Conservation (phyloP, 2,329 filamentous ascomycete species). For the Mollisiaceae sp. region DNA sequence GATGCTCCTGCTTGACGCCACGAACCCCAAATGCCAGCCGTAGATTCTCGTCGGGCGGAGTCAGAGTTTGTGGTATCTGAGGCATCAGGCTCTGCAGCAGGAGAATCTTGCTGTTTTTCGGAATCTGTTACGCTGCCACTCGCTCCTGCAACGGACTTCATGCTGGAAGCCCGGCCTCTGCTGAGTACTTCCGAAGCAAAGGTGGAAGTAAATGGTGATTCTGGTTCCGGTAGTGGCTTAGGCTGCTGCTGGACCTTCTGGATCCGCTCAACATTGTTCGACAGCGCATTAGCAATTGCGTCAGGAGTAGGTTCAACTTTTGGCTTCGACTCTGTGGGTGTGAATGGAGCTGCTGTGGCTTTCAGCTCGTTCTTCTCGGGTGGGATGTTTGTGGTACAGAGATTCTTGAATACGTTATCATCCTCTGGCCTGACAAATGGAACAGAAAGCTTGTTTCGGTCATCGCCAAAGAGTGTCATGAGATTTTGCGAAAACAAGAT, state of each 20-base stretch:
- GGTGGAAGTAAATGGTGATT: constrained; percentile 27
- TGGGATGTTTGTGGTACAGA: constrained; percentile 66
- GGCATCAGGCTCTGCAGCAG: constrained; percentile 22
- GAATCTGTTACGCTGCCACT: constrained; percentile 30
- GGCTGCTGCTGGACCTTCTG: constrained; percentile 21
- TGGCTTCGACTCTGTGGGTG: constrained; percentile 37
- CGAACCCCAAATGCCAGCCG: constrained; percentile 69
- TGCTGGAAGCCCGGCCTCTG: constrained; percentile 27
- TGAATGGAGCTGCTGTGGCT: constrained; percentile 41
- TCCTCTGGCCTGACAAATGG: constrained; percentile 93
- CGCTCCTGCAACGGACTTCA: constrained; percentile 23
- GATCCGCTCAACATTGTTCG: constrained; percentile 21
- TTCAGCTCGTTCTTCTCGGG: constrained; percentile 65
- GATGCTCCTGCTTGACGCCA: constrained; percentile 63
- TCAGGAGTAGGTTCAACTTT: constrained; percentile 30
- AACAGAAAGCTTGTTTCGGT: constrained; percentile 84
- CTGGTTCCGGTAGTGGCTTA: constrained; percentile 23
- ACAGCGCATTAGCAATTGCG: constrained; percentile 20
- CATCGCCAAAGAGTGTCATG: constrained; percentile 84
- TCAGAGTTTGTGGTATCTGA: constrained; percentile 28
- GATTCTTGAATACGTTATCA: constrained; percentile 77
- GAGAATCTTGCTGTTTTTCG: constrained; percentile 29
- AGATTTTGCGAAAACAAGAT: constrained; percentile 91
- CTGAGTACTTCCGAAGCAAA: constrained; percentile 24
- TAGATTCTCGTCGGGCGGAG: constrained; percentile 50